phyloP scores from a whole-genome alignment of 345 rosid species.

The Crucihimalaya himalaica region DNA sequence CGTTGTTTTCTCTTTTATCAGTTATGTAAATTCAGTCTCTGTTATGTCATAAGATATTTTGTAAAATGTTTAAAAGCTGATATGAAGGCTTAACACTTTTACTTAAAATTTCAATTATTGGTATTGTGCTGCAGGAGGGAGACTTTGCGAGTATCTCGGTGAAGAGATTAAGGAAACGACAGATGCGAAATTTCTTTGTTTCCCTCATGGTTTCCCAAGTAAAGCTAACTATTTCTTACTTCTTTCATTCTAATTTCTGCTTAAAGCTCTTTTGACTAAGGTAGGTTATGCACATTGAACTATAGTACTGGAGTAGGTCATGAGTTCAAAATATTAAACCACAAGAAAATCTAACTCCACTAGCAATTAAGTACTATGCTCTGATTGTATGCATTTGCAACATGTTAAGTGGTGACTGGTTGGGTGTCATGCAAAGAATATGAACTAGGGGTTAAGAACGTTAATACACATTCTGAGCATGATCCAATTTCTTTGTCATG shows the following conservation, averaged over 20 bases:
- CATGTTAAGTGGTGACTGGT: background rate
- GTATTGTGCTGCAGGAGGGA: conserved; percentile 63
- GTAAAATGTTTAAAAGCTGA: background rate
- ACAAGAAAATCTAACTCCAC: background rate
- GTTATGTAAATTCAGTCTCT: background rate
- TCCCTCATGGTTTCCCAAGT: conserved; percentile 98
- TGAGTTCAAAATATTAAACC: conserved; percentile 12
- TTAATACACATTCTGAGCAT: no score
- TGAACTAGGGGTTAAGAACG: background rate
- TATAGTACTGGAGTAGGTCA: conserved; percentile 3
- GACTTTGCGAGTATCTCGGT: conserved; percentile 77
- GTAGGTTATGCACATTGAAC: background rate
- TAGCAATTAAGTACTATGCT: background rate
- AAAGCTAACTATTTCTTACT: conserved; percentile 35
- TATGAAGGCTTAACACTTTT: background rate
- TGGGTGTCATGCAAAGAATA: background rate
- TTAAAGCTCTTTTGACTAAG: background rate
- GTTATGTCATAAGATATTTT: conserved; percentile 3
- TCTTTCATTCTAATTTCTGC: conserved; percentile 12
- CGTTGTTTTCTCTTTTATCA: background rate
- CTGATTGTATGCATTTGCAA: background rate
- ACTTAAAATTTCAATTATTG: conserved; percentile 20
- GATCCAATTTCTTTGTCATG: background rate
- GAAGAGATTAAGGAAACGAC: conserved; percentile 86
- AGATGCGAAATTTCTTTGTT: conserved; percentile 86